A percentile compares a stretch with the other conserved stretches of the same genome.
Conservation (phyloP, 2,329 filamentous ascomycete species). For the Talaromyces rugulosus region DNA sequence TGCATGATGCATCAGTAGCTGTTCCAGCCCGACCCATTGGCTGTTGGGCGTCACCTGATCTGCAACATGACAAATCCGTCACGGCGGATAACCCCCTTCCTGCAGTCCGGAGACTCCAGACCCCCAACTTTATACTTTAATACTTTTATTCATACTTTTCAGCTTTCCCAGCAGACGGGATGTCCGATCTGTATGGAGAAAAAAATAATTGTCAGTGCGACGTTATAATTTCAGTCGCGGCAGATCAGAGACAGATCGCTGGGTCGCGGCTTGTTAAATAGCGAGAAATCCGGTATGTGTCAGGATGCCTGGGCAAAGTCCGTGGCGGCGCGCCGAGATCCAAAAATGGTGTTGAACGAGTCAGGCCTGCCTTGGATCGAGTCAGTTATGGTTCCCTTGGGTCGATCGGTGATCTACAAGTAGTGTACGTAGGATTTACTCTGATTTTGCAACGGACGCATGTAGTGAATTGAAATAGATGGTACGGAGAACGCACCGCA, state of each 20-base stretch:
- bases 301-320: not conserved
- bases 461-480: too few relatives aligned
- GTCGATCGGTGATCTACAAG: not conserved
- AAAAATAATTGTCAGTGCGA: not conserved
- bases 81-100: not conserved
- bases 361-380: not conserved
- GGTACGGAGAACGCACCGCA: too few relatives aligned
- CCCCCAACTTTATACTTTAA: not conserved
- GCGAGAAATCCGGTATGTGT: not conserved
- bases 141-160: too few relatives aligned
- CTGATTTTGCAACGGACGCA: too few relatives aligned
- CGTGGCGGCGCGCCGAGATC: not conserved
- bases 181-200: not conserved
- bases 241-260: not conserved
- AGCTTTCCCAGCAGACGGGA: not conserved
- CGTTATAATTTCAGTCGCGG: not conserved
- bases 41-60: not conserved
- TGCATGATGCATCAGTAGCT: not conserved
- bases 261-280: not conserved
- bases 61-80: not conserved
- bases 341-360: not conserved
- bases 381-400: not conserved
- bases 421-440: too few relatives aligned
- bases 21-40: not conserved
- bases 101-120: not conserved